Evolutionary conservation across 257 asterid species (phyloP), one percentile per base, ranked within the genome.

Genomic region (Solanum etuberosum): DNA sequence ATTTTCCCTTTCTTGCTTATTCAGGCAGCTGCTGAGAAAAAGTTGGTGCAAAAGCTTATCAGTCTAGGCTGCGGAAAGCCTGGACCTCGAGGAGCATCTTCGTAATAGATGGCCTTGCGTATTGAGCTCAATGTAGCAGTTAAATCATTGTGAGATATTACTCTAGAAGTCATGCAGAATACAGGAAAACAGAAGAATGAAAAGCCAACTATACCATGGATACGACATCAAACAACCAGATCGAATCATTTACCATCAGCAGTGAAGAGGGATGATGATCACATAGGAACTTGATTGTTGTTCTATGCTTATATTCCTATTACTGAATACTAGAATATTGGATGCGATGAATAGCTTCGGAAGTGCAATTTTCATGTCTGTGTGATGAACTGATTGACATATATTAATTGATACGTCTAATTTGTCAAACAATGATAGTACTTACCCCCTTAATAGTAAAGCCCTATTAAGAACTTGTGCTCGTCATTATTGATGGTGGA

Each of bases 1-100:
- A 51, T 29, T n/a, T 71, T 34, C 86, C 83, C 34, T n/a, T 76
- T 85, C 59, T 25, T 86, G 29, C 78, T 51, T 87, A 67, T 86
- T 85, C 94, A 96, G 99, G 98, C 93, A 68, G 94, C 87, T 71
- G 99, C 98, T 84, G 99, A 95, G 95, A 93, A 89, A 90, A 92
- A 72, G 87, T 90, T 97, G 92, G 90, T 94, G 88, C 95, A 93
- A 70, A 97, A 96, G 95, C 92, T 97, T 84, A 90, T 91, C 85
- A 89, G 91, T 87, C 87, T 97, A 83, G 98, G 98, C 80, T 93
- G 93, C 87, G 86, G 94, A 23, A 92, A 89, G 90, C 91, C 89
- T 15, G 92, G 83, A 83, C 85, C 86, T 91, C 85, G 88, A 86
- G 86, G 87, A 86, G 48, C 48, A 37, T 68, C 89, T 83, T 71